Percentiles rank a stretch among this genome's conserved stretches.
Evolutionary conservation across 1,284 basidiomycete species (phyloP).

Genomic region (Marasmius oreades): DNA sequence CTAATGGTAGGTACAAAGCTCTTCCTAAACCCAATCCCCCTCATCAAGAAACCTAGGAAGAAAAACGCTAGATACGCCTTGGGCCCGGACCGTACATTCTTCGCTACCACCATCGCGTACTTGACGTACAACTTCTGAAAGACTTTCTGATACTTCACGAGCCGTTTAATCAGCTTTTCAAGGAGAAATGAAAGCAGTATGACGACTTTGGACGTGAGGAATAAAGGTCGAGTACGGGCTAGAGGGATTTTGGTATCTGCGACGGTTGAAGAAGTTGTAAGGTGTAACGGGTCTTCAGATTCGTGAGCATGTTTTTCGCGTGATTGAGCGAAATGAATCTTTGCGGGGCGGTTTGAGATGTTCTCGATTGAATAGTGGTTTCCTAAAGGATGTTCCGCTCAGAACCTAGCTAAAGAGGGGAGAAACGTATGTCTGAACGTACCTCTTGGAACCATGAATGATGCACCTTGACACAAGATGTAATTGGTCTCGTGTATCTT

Average conservation of each 20-base stretch:
- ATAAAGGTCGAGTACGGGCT: neutral
- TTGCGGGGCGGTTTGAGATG: constrained; percentile 12
- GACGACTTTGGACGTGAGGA: constrained; percentile 13
- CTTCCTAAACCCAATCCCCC: constrained; percentile 1
- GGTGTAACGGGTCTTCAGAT: constrained; percentile 16
- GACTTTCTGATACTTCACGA: constrained; percentile 13
- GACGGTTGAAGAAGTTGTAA: constrained; percentile 5
- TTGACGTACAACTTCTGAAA: constrained; percentile 10
- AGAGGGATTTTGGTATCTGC: neutral
- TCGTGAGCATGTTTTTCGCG: constrained; percentile 14
- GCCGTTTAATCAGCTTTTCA: constrained; percentile 15
- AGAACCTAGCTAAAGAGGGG: neutral
- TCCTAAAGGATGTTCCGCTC: constrained; percentile 3
- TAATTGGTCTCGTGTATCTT: constrained; percentile 15
- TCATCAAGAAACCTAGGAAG: neutral
- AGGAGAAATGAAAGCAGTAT: constrained; percentile 15
- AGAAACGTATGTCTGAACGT: neutral
- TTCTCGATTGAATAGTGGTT: constrained; percentile 19
- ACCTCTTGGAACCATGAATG: constrained; percentile 19
- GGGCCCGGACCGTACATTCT: neutral
- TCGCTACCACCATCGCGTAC: constrained; percentile 10
- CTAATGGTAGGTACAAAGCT: neutral
- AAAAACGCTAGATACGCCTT: neutral
- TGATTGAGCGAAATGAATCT: constrained; percentile 17
- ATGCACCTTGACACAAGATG: constrained; percentile 13